Evolutionary conservation across 2,329 filamentous ascomycete genomes (phyloP).

Genomic region (Calonectria multiphialidica): DNA sequence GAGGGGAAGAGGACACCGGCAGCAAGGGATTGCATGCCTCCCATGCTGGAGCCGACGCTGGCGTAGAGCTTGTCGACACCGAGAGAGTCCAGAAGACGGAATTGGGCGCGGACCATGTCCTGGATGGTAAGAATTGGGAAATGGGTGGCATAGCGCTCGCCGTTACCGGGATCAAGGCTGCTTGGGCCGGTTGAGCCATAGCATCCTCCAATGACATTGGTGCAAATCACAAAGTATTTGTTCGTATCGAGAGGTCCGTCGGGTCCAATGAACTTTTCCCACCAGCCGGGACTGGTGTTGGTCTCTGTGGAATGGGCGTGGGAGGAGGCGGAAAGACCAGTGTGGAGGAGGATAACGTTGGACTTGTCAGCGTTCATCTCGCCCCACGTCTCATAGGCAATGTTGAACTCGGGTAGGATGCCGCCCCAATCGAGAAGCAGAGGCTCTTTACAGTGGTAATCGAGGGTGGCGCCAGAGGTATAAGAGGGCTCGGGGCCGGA

Average conservation of each 20-base stretch:
- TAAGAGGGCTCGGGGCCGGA: constrained; percentile 94
- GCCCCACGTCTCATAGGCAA: constrained; percentile 96
- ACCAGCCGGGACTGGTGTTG: constrained; percentile 95
- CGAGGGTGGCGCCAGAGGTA: constrained; percentile 86
- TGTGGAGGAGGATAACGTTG: constrained; percentile 94
- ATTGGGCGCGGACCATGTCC: constrained; percentile 98
- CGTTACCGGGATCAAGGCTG: constrained; percentile 88
- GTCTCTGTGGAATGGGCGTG: constrained; percentile 92
- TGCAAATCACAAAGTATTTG: constrained; percentile 94
- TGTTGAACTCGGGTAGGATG: constrained; percentile 86
- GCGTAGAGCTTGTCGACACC: constrained; percentile 86
- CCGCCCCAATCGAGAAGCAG: constrained; percentile 95
- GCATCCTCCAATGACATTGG: constrained; percentile 95
- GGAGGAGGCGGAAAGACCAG: constrained; percentile 95
- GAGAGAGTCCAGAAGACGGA: constrained; percentile 84
- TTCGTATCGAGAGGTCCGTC: constrained; percentile 87
- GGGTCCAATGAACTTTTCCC: constrained; percentile 98
- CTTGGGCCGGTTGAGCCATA: constrained; percentile 95
- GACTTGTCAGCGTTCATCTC: constrained; percentile 81
- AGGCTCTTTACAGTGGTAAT: constrained; percentile 79
- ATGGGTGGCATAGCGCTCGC: constrained; percentile 89
- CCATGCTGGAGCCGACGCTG: constrained; percentile 96
- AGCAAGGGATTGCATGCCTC: constrained; percentile 96
- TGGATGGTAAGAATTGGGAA: constrained; percentile 97
- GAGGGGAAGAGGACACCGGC: constrained; percentile 87